Evolutionary conservation across 305 asterid species (phyloP).

Genomic region (Solanum chacoense): DNA sequence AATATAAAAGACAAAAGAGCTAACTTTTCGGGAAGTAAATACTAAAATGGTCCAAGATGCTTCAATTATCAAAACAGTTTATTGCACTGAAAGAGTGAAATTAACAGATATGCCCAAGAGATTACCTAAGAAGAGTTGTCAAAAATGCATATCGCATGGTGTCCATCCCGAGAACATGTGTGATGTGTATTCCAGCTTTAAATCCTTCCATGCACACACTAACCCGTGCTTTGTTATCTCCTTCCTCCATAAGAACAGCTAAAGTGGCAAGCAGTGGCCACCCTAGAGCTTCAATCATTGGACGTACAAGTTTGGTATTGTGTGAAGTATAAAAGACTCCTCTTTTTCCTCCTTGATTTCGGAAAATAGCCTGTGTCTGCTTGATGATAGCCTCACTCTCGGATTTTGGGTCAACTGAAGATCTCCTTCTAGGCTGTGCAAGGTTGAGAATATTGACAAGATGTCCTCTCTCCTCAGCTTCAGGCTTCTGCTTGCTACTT

Average conservation of each 20-base stretch:
- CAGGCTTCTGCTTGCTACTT: slow-evolving; percentile 71
- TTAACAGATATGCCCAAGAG: slow-evolving; percentile 8
- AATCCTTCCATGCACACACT: slow-evolving; percentile 96
- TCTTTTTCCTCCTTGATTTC: slow-evolving; percentile 76
- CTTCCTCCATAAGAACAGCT: slow-evolving; percentile 98
- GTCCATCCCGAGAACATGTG: slow-evolving; percentile 96
- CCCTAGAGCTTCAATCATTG: slow-evolving; percentile 97
- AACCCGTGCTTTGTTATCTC: slow-evolving; percentile 89
- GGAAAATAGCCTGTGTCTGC: slow-evolving; percentile 79
- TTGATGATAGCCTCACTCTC: slow-evolving; percentile 84
- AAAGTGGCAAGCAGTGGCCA: slow-evolving; percentile 99
- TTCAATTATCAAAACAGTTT: not conserved
- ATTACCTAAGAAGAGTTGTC: slow-evolving; percentile 89
- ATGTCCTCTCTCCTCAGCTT: slow-evolving; percentile 70
- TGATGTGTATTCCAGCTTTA: slow-evolving; percentile 89
- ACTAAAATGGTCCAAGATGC: not conserved
- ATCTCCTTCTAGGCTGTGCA: slow-evolving; percentile 81
- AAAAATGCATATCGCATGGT: slow-evolving; percentile 98
- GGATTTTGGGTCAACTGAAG: slow-evolving; percentile 58
- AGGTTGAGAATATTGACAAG: slow-evolving; percentile 90
- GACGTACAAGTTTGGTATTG: slow-evolving; percentile 86
- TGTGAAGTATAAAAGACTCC: slow-evolving; percentile 91
- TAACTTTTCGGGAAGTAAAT: not conserved
- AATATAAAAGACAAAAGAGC: not conserved
- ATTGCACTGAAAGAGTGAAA: not conserved